phyloP scores from a whole-genome alignment of 768 basidiomycete genomes.

The Leccinum boreale region DNA sequence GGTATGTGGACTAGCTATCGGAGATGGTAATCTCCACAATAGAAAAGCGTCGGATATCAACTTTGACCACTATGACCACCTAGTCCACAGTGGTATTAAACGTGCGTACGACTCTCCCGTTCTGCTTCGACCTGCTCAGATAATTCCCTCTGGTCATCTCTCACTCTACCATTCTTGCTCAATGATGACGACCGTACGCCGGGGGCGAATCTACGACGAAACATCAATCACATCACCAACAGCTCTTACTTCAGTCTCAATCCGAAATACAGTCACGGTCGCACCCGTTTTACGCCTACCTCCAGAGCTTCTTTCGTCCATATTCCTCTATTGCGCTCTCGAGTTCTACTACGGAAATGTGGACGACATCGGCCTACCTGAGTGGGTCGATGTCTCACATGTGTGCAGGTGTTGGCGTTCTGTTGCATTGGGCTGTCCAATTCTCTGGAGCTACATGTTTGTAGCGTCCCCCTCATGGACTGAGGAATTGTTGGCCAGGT shows the following conservation, averaged over 20 bases:
- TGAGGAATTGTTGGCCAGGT: not conserved
- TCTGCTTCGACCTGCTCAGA: not conserved
- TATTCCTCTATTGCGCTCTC: not conserved
- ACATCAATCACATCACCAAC: no score
- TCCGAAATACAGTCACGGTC: not conserved
- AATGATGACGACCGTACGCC: not conserved
- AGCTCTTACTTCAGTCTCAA: not conserved
- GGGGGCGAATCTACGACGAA: not conserved
- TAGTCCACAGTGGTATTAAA: not conserved
- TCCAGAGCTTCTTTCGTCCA: not conserved
- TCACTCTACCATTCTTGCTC: not conserved
- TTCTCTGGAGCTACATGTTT: constrained; percentile 2
- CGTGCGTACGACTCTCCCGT: not conserved
- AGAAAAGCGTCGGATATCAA: not conserved
- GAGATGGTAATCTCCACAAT: not conserved
- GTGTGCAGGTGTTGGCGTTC: constrained; percentile 1
- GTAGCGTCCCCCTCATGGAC: not conserved
- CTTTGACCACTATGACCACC: not conserved
- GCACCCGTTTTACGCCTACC: not conserved
- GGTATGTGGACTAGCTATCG: not conserved
- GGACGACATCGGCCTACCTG: not conserved
- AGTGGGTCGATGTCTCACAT: not conserved
- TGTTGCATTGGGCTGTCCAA: not conserved
- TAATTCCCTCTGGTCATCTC: not conserved
- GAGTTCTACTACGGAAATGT: not conserved